These are phyloP conservation scores for Tolypocladium ovalisporum DNA, from an alignment of 2,329 filamentous ascomycete genomes.

Conservation along the genomic window DNA sequence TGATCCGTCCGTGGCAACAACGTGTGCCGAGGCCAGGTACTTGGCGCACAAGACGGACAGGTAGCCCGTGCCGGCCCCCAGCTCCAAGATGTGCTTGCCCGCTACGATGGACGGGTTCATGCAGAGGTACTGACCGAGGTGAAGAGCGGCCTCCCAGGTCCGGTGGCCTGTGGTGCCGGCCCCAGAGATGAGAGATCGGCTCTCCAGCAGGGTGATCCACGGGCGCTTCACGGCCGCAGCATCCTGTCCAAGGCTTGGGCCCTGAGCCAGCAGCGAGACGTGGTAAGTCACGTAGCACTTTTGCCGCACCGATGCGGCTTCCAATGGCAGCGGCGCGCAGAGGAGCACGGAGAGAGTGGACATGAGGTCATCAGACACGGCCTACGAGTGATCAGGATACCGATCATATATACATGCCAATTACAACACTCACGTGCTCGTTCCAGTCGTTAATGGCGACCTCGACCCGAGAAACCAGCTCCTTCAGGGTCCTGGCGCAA, in stretches of 20 bases:
- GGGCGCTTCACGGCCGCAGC: neutral
- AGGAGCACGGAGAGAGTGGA: conserved; percentile 55
- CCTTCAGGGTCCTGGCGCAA: conserved; percentile 61
- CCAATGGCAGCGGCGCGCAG: conserved; percentile 49
- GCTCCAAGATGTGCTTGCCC: conserved; percentile 53
- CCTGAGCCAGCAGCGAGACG: conserved; percentile 21
- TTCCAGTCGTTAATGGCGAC: conserved; percentile 69
- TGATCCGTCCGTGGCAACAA: conserved; percentile 65
- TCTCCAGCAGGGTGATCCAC: conserved; percentile 55
- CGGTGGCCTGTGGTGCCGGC: conserved; percentile 64
- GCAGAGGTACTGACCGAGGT: conserved; percentile 59
- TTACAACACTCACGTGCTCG: conserved; percentile 59
- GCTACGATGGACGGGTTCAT: conserved; percentile 30
- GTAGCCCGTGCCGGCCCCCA: conserved; percentile 69
- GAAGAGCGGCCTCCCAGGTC: conserved; percentile 73
- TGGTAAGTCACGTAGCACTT: conserved; percentile 68
- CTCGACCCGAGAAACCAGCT: conserved; percentile 60
- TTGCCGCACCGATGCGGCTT: conserved; percentile 55
- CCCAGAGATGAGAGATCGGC: conserved; percentile 56
- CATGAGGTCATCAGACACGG: conserved; percentile 74
- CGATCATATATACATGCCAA: neutral
- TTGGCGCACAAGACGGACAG: conserved; percentile 65
- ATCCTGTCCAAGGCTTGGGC: conserved; percentile 9
- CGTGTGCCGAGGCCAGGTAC: conserved; percentile 45
- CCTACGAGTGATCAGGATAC: conserved; percentile 41